phyloP scores from a whole-genome alignment of 805 yeast species.

The Kodamaea neixiangensis region DNA sequence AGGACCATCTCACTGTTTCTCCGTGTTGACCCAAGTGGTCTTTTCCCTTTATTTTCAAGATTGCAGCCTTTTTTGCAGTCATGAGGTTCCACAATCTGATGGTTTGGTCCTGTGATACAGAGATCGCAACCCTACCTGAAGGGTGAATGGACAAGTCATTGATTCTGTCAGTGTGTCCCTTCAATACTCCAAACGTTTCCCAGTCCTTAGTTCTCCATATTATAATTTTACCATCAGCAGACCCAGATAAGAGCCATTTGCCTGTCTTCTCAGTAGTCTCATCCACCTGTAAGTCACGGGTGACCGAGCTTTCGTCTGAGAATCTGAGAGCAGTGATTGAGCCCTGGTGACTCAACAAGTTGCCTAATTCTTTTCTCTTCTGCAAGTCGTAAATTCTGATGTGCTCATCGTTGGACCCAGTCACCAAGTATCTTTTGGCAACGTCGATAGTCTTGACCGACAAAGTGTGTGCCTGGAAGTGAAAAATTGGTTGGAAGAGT shows the following conservation, averaged over 20 bases:
- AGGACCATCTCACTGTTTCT: slow-evolving; percentile 66
- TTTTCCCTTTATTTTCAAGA: slow-evolving; percentile 67
- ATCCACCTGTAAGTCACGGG: slow-evolving; percentile 16
- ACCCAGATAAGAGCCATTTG: slow-evolving; percentile 88
- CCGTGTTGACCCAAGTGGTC: slow-evolving; percentile 68
- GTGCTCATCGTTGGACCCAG: slow-evolving; percentile 95
- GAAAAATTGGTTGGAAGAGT: slow-evolving; percentile 89
- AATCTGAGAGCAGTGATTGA: slow-evolving; percentile 78
- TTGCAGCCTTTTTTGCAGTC: slow-evolving; percentile 94
- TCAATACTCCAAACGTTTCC: slow-evolving; percentile 86
- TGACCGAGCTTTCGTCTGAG: slow-evolving; percentile 47
- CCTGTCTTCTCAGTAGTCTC: slow-evolving; percentile 47
- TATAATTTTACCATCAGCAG: slow-evolving; percentile 86
- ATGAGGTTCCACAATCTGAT: slow-evolving; percentile 91
- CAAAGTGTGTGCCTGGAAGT: slow-evolving; percentile 90
- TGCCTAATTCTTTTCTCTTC: slow-evolving; percentile 91
- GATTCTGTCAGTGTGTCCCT: slow-evolving; percentile 84
- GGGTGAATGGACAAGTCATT: slow-evolving; percentile 90
- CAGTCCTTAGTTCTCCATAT: slow-evolving; percentile 97
- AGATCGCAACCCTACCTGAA: slow-evolving; percentile 83
- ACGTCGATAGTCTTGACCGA: slow-evolving; percentile 84
- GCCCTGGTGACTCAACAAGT: slow-evolving; percentile 85
- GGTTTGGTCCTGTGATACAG: slow-evolving; percentile 83
- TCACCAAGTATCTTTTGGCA: slow-evolving; percentile 81
- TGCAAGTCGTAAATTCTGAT: slow-evolving; percentile 92